Conservation (phyloP, 2,329 filamentous ascomycete genomes). For the Aspergillus carbonarius region DNA sequence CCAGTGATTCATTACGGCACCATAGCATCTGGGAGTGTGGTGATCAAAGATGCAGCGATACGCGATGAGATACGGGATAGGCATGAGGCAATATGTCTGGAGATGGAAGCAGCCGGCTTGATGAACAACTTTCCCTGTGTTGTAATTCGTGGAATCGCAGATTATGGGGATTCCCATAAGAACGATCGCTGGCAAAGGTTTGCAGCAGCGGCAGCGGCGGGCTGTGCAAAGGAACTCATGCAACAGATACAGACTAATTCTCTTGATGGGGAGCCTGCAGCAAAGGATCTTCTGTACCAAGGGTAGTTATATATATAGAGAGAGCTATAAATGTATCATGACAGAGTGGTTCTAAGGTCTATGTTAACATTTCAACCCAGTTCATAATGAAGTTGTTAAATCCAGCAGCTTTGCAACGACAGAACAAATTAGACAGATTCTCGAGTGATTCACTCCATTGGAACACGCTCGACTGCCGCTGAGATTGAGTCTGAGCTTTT, state of each 20-base stretch:
- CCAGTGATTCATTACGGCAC: constrained; percentile 3
- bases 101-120: constrained; percentile 9
- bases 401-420: not conserved
- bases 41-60: not conserved
- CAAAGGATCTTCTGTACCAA: not conserved
- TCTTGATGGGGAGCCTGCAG: not conserved
- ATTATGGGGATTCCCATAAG: constrained; percentile 18
- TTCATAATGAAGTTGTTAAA: not conserved
- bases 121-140: constrained; percentile 8
- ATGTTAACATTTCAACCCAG: not conserved
- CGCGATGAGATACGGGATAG: not conserved
- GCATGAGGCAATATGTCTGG: constrained; percentile 11
- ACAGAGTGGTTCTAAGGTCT: not conserved
- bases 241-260: not conserved
- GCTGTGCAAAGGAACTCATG: constrained; percentile 19
- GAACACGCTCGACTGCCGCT: not conserved
- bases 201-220: constrained; percentile 17
- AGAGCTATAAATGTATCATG: too few species aligned
- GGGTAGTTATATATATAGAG: not conserved
- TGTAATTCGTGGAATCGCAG: constrained; percentile 15
- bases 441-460: not conserved
- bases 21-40: not conserved
- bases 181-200: constrained; percentile 14
- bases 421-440: not conserved
- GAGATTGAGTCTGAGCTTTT: not conserved